Base-by-base conservation (phyloP, 2,329 filamentous ascomycete genomes). In the Triangularia verruculosa region DNA sequence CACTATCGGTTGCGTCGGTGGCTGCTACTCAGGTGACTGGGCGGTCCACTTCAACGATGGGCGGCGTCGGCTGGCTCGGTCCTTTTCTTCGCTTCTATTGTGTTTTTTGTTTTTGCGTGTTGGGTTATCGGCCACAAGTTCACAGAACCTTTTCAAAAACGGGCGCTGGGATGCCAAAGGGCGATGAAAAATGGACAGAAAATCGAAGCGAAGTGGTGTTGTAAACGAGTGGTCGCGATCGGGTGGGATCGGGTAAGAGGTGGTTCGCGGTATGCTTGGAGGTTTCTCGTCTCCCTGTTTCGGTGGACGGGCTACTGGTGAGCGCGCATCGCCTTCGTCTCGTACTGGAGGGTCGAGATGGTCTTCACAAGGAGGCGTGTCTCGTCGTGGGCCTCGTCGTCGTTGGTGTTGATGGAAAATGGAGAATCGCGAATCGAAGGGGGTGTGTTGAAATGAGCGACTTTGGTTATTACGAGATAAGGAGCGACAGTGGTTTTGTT, bases 401-500 rank as follows among this genome's bases (percentile, higher is more conserved):
- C 61, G 67, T 57, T 52, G 62, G 61, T 63, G 58, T 55, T 47
- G 34, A 9, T 52, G 13, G 61, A 59, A 28, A 34, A 32, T 53
- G 47, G 51, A 59, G 22, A 52, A 57, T 47, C 57, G 34, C n/a
- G n/a, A n/a, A n/a, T 43, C 32, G 61, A 61, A 9, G 39, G n/a
- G 30, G 65, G 27, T 57, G 51, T 63, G 57, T 30, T 61, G 51
- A 68, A 70, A 70, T 53, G 69, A 70, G 66, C 62, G 70, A 70
- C 69, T 62, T 66, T 64, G 60, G 63, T 47, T 47, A 47, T 47
- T 47, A 47, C 39, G 39, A 47, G 39, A 58, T 62, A 68, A 62
- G 64, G 66, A 71, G 51, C 52, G 70, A 66, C 34, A 59, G 63
- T 67, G 56, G 57, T 70, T 70, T 71, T 69, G 68, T 68, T 71